Evolutionary conservation across 2,329 filamentous ascomycete genomes (phyloP).

Genomic region (Fonsecaea monophora): DNA sequence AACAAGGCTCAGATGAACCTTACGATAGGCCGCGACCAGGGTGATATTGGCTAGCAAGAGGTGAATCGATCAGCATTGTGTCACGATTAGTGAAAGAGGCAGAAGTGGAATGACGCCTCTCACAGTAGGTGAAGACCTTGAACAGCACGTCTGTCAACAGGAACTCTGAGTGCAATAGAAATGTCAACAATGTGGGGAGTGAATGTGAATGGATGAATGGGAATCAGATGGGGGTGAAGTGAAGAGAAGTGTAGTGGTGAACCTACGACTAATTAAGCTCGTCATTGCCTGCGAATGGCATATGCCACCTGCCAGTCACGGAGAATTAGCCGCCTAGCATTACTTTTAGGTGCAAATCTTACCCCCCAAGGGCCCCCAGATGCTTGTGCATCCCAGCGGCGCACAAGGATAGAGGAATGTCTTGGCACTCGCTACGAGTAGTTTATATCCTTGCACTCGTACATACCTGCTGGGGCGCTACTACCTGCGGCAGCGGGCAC

Average conservation of each 20-base stretch:
- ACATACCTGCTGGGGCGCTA: not conserved
- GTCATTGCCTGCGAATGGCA: not conserved
- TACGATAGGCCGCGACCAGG: not conserved
- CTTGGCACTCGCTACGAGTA: not conserved
- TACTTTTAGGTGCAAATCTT: not conserved
- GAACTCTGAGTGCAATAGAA: not conserved
- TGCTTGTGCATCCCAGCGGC: not conserved
- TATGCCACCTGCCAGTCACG: not conserved
- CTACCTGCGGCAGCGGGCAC: not conserved
- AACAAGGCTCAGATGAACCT: not conserved
- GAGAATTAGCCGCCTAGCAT: not conserved
- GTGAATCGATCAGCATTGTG: not conserved
- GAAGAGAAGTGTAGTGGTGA: not conserved
- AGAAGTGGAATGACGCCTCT: not conserved
- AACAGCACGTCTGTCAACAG: not conserved
- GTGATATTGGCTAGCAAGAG: not conserved
- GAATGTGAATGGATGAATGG: not conserved
- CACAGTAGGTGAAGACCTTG: not conserved
- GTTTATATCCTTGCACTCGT: too few species aligned
- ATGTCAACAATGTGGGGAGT: not conserved
- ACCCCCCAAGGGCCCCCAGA: not conserved
- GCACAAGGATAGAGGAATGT: not conserved
- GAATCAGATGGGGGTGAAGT: not conserved
- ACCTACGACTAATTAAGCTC: not conserved
- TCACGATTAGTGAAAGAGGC: not conserved